Conservation (phyloP, 805 yeast genomes). For the Pichia ethanolica region DNA sequence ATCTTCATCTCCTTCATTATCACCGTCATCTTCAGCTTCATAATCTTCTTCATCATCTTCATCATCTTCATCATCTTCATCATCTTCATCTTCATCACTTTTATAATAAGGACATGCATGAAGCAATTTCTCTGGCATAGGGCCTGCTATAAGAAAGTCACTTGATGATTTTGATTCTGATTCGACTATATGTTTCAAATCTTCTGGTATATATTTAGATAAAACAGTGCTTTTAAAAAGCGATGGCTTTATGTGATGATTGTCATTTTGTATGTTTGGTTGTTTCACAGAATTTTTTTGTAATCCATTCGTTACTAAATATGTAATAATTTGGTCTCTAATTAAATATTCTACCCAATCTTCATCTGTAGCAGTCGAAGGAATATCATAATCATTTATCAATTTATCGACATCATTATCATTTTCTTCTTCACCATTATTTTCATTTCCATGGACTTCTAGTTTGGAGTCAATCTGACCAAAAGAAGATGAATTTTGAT, state of each 20-base stretch:
- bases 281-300: neutral
- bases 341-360: slow-evolving; percentile 29
- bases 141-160: slow-evolving; percentile 29
- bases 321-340: slow-evolving; percentile 18
- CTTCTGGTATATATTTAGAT: slow-evolving; percentile 22
- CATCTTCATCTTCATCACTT: slow-evolving; percentile 18
- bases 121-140: slow-evolving; percentile 28
- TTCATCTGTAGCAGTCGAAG: slow-evolving; percentile 19
- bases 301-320: slow-evolving; percentile 5
- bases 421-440: neutral
- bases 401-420: slow-evolving; percentile 2
- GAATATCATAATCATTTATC: slow-evolving; percentile 10
- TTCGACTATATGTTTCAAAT: slow-evolving; percentile 14
- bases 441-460: neutral
- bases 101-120: slow-evolving; percentile 27
- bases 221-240: slow-evolving; percentile 23
- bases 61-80: neutral
- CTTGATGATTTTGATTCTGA: slow-evolving; percentile 14
- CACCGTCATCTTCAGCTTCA: slow-evolving; percentile 1
- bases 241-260: slow-evolving; percentile 13
- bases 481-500: neutral
- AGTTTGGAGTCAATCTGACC: neutral
- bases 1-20: slow-evolving; percentile 1
- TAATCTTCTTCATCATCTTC: slow-evolving; percentile 17
- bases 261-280: neutral